Evolutionary conservation across 2,329 filamentous ascomycete species (phyloP).

Genomic region (Tolypocladium nubicola): DNA sequence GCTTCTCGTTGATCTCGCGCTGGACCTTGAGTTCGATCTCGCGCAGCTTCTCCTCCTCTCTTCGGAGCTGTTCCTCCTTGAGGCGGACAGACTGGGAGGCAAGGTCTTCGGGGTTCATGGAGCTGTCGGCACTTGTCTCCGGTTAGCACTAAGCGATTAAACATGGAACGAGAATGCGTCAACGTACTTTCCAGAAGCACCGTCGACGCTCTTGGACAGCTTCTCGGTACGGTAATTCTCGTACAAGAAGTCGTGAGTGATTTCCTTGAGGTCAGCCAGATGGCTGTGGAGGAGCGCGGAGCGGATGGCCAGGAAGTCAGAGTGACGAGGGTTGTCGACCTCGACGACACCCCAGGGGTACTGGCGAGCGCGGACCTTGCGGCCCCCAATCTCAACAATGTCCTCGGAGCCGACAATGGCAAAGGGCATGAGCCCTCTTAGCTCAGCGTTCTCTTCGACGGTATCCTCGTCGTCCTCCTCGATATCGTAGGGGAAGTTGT

Average conservation of each 20-base stretch:
- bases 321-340: constrained; percentile 98
- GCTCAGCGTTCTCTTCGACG: constrained; percentile 96
- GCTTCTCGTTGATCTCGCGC: constrained; percentile 99
- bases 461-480: constrained; percentile 99
- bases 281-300: constrained; percentile 96
- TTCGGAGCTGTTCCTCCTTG: constrained; percentile 98
- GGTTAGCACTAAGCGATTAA: constrained; percentile 17
- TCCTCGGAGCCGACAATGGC: constrained; percentile 98
- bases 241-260: constrained; percentile 99
- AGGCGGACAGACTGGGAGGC: constrained; percentile 95
- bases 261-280: constrained; percentile 96
- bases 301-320: constrained; percentile 94
- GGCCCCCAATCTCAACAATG: constrained; percentile 83
- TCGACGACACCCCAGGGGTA: constrained; percentile 99
- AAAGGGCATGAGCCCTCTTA: constrained; percentile 95
- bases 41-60: constrained; percentile 98
- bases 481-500: constrained; percentile 99
- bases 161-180: neutral
- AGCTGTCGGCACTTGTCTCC: constrained; percentile 48
- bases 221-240: constrained; percentile 99
- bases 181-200: constrained; percentile 76
- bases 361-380: constrained; percentile 85
- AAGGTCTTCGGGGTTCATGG: constrained; percentile 95
- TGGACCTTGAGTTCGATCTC: constrained; percentile 99
- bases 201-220: constrained; percentile 97